Conservation (phyloP, 2,329 filamentous ascomycete species). For the Diaporthe sp. region DNA sequence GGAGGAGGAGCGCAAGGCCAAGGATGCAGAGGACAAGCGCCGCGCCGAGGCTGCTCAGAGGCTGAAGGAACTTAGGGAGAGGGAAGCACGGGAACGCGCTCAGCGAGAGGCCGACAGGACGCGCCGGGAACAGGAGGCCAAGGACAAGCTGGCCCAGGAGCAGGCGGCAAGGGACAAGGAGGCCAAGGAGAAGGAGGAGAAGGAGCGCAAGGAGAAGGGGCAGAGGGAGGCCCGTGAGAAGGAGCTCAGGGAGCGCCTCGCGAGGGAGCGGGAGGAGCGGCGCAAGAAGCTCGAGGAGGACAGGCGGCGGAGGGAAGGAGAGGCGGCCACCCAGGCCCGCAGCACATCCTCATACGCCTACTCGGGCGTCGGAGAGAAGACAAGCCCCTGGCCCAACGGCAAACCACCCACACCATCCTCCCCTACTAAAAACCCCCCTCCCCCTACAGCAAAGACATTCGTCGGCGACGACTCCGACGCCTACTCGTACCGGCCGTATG, state of each 20-base stretch:
- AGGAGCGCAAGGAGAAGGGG: constrained; percentile 44
- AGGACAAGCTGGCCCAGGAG: constrained; percentile 44
- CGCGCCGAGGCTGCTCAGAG: constrained; percentile 65
- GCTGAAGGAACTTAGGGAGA: constrained; percentile 66
- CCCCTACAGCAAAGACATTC: constrained; percentile 67
- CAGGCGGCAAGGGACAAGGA: constrained; percentile 52
- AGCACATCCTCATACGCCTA: constrained; percentile 69
- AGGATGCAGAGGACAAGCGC: constrained; percentile 70
- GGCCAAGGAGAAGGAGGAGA: constrained; percentile 49
- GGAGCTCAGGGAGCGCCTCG: constrained; percentile 43
- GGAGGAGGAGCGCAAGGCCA: constrained; percentile 71
- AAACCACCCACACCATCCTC: constrained; percentile 57
- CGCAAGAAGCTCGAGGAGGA: constrained; percentile 45
- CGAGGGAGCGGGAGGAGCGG: constrained; percentile 35
- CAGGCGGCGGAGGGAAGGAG: constrained; percentile 43
- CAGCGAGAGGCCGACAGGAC: constrained; percentile 42
- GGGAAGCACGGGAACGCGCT: constrained; percentile 59
- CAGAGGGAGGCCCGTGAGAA: constrained; percentile 44
- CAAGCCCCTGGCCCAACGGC: constrained; percentile 76
- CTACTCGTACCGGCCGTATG: constrained; percentile 82
- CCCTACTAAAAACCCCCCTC: constrained; percentile 52
- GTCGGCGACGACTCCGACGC: constrained; percentile 72
- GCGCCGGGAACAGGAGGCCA: constrained; percentile 46
- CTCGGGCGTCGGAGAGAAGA: constrained; percentile 74
- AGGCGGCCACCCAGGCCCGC: constrained; percentile 48